Evolutionary conservation across 805 yeast species (phyloP).

Genomic region (Ogataea zsoltii): DNA sequence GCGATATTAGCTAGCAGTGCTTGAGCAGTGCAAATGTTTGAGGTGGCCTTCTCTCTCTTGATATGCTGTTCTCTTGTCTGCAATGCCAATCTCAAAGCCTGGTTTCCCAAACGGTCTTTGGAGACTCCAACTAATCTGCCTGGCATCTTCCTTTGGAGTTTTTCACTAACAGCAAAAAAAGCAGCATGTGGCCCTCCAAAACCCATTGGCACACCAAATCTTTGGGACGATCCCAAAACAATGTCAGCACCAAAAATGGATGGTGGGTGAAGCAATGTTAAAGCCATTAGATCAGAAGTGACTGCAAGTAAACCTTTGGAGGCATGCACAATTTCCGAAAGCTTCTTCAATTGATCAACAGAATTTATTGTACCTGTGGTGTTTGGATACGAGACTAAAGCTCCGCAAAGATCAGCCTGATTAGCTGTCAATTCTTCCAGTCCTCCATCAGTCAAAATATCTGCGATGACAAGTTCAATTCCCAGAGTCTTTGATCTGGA

Average conservation of each 20-base stretch:
- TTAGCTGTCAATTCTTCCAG: slow-evolving; percentile 36
- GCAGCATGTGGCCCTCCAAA: slow-evolving; percentile 99
- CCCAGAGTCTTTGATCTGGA: slow-evolving; percentile 78
- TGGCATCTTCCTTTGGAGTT: slow-evolving; percentile 88
- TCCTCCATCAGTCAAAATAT: slow-evolving; percentile 47
- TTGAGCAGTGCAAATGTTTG: slow-evolving; percentile 97
- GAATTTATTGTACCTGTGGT: slow-evolving; percentile 73
- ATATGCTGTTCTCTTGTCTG: slow-evolving; percentile 99
- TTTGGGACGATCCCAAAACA: slow-evolving; percentile 87
- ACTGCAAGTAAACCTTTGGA: slow-evolving; percentile 77
- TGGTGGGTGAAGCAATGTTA: slow-evolving; percentile 85
- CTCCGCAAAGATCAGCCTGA: slow-evolving; percentile 63
- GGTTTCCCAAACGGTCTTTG: slow-evolving; percentile 85
- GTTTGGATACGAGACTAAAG: slow-evolving; percentile 85
- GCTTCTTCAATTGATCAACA: slow-evolving; percentile 46
- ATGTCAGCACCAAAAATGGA: slow-evolving; percentile 87
- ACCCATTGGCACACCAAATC: slow-evolving; percentile 97
- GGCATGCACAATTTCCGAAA: slow-evolving; percentile 67
- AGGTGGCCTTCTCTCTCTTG: slow-evolving; percentile 95
- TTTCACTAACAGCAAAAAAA: slow-evolving; percentile 83
- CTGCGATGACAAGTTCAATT: slow-evolving; percentile 61
- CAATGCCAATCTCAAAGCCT: slow-evolving; percentile 88
- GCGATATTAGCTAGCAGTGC: slow-evolving; percentile 94
- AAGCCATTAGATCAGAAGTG: slow-evolving; percentile 90
- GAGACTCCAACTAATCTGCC: slow-evolving; percentile 94